Percentiles rank a stretch among this genome's conserved stretches.
phyloP scores from a whole-genome alignment of 192 early-diverging fungal genomes.

The Linderina pennispora region DNA sequence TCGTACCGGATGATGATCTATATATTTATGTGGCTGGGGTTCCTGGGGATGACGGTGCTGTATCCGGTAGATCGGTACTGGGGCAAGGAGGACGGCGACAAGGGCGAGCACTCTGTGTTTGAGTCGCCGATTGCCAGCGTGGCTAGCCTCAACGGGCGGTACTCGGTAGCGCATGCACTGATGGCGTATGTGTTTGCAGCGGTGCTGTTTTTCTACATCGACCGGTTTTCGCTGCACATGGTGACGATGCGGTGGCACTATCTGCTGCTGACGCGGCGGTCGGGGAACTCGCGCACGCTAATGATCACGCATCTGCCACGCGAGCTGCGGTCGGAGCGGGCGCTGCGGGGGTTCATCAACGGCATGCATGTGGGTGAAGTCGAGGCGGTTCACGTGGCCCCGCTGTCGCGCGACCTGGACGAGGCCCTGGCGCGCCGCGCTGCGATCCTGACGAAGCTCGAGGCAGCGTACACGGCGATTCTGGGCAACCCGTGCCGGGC shows the following conservation, averaged over 20 bases:
- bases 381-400: constrained; percentile 58
- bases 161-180: constrained; percentile 27
- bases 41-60: constrained; percentile 32
- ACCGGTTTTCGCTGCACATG: constrained; percentile 40
- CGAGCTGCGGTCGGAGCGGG: constrained; percentile 47
- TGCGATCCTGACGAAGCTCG: constrained; percentile 43
- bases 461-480: constrained; percentile 49
- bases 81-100: constrained; percentile 12
- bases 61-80: constrained; percentile 40
- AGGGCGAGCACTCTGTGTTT: constrained; percentile 25
- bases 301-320: constrained; percentile 63
- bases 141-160: constrained; percentile 10
- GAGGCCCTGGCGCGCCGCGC: constrained; percentile 47
- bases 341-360: constrained; percentile 54
- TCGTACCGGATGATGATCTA: constrained; percentile 46
- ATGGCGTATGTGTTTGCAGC: constrained; percentile 38
- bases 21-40: constrained; percentile 31
- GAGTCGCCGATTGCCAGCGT: constrained; percentile 37
- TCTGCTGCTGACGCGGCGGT: constrained; percentile 35
- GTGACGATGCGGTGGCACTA: constrained; percentile 50
- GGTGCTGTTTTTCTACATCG: constrained; percentile 42
- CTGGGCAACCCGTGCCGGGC: constrained; percentile 68
- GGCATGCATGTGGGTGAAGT: constrained; percentile 55
- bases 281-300: constrained; percentile 54
- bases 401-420: constrained; percentile 46